Base-by-base conservation (phyloP, 768 basidiomycete genomes). In the Cystobasidium ongulense region DNA sequence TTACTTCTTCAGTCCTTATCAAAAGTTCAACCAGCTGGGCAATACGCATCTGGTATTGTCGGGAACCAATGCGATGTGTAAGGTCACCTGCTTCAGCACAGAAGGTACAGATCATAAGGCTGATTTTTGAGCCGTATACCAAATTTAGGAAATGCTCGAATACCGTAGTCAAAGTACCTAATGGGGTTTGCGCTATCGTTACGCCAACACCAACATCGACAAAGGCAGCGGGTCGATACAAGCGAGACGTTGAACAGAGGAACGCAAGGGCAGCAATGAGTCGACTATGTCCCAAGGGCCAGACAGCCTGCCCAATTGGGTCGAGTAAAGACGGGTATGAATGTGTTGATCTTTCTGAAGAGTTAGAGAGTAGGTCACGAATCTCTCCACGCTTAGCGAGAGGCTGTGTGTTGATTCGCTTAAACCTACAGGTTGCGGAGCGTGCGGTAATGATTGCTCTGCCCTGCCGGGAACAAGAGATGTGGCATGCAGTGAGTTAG, bases 121-220 rank as follows among this genome's bases (percentile, higher is more conserved):
- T n/a, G n/a, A n/a, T n/a, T n/a, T n/a, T 41, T 41, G 39, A 41
- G 39, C 39, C 39, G 39, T 59, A 17, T 4, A 29, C 11, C 23
- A 17, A 29, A 17, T 35, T 13, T 27, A 59, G 57, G 3, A 23
- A 5, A 2, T 59, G 57, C 57, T 29, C 25, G 5, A 27, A 27
- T 15, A 11, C 25, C 5, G 13, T 21, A 15, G 57, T 59, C 5
- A 31, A 5, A 10, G 57, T 59, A 29, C 29, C 46, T 17, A 50
- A 15, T 21, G 29, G 57, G 15, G 29, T 27, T 23, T 59, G 57
- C 21, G 57, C 57, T 23, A 29, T 59, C 27, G 57, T 59, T 4
- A 59, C 57, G 17, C 57, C 57, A 59, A 59, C 57, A 27, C 57
- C 57, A 23, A 59, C 57, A 59, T 59, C 57, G 4, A 59, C 57